phyloP scores from a whole-genome alignment of 2,329 filamentous ascomycete genomes.

The Fusarium miscanthi region DNA sequence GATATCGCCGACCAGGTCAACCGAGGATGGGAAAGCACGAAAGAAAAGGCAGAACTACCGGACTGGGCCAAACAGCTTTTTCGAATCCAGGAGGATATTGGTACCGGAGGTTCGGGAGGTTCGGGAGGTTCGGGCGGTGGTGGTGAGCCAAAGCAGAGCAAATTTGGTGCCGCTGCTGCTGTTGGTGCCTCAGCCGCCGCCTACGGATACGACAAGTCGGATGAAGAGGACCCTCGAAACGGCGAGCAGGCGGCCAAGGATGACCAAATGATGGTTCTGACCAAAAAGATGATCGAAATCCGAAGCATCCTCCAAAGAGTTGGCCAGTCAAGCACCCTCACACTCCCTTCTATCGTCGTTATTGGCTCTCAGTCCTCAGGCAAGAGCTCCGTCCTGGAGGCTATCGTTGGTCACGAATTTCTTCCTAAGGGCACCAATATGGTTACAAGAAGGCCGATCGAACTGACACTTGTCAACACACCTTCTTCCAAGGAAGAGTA shows the following conservation, averaged over 20 bases:
- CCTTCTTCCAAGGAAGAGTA: conserved; percentile 89
- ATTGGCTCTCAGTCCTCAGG: conserved; percentile 98
- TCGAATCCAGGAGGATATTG: conserved; percentile 68
- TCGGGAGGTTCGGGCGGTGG: conserved; percentile 60
- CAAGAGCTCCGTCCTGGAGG: conserved; percentile 96
- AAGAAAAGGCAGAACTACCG: conserved; percentile 74
- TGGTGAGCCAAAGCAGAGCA: conserved; percentile 69
- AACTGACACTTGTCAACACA: conserved; percentile 95
- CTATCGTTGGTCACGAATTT: conserved; percentile 98
- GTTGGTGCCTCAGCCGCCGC: conserved; percentile 79
- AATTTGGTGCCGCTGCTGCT: conserved; percentile 69
- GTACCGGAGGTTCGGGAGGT: conserved; percentile 61
- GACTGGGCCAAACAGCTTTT: conserved; percentile 85
- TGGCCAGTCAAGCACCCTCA: conserved; percentile 89
- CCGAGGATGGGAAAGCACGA: conserved; percentile 85
- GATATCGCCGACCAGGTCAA: conserved; percentile 83
- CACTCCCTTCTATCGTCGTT: conserved; percentile 96
- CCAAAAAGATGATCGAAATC: conserved; percentile 99
- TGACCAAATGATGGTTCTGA: conserved; percentile 99
- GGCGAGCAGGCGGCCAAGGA: conserved; percentile 79
- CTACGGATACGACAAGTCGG: conserved; percentile 79
- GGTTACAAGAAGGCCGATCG: conserved; percentile 95
- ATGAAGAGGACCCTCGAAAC: conserved; percentile 71
- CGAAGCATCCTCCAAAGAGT: conserved; percentile 90
- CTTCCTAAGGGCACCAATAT: conserved; percentile 98